phyloP scores from a whole-genome alignment of 805 yeast species.

The Teunomyces tritomae region DNA sequence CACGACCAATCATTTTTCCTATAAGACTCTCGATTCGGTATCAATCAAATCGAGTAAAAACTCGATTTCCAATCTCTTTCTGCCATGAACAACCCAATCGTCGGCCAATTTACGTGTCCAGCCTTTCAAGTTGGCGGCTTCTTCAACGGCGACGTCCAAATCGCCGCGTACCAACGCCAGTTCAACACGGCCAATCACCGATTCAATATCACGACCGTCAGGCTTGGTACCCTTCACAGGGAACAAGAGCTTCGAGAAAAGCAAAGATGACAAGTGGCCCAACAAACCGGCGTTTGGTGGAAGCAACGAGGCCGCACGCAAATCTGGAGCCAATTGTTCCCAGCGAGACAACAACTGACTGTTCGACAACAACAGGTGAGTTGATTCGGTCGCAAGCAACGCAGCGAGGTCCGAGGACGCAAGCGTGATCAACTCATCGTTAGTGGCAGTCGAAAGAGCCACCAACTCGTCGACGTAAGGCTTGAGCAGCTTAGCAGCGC shows the following conservation, averaged over 20 bases:
- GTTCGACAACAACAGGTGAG: conserved; percentile 62
- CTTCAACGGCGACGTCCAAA: conserved; percentile 87
- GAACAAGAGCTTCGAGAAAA: conserved; percentile 73
- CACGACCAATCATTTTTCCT: conserved; percentile 4
- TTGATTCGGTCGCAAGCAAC: conserved; percentile 35
- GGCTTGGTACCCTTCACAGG: conserved; percentile 75
- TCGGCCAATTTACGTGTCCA: conserved; percentile 88
- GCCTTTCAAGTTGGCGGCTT: conserved; percentile 84
- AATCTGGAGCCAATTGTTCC: conserved; percentile 76
- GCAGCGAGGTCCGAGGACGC: conserved; percentile 34
- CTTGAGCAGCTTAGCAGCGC: conserved; percentile 23
- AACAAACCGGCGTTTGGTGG: conserved; percentile 96
- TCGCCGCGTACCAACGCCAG: conserved; percentile 70
- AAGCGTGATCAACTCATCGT: conserved; percentile 35
- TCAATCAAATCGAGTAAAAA: conserved; percentile 70
- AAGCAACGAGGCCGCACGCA: conserved; percentile 81
- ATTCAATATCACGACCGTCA: conserved; percentile 79
- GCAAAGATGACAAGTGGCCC: conserved; percentile 80
- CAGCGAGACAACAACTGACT: conserved; percentile 79
- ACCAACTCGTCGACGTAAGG: conserved; percentile 40
- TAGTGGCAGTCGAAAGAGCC: conserved; percentile 17
- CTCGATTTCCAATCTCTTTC: conserved; percentile 86
- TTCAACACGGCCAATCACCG: conserved; percentile 83
- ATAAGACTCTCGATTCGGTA: conserved; percentile 52
- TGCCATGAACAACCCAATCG: conserved; percentile 88